Conservation (phyloP, 2,329 filamentous ascomycete species). For the Emmonsia crescens region DNA sequence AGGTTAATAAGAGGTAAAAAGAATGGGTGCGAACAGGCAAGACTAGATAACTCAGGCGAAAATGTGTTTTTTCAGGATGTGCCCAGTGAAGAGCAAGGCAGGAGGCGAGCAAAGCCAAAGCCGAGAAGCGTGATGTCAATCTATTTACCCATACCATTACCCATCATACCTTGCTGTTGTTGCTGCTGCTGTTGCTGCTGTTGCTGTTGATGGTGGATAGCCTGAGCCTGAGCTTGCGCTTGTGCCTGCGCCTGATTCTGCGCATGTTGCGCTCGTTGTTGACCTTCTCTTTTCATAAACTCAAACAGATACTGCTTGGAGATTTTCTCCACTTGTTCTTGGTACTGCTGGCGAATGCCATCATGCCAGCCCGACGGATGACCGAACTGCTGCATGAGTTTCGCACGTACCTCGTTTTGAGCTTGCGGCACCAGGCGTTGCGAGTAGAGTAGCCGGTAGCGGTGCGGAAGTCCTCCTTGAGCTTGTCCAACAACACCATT, state of each 20-base stretch:
- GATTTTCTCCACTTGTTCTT: constrained; percentile 25
- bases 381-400: constrained; percentile 29
- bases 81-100: constrained; percentile 6
- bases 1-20: neutral
- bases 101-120: constrained; percentile 5
- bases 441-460: constrained; percentile 28
- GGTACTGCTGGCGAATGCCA: constrained; percentile 28
- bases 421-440: constrained; percentile 23
- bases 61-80: neutral
- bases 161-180: constrained; percentile 33
- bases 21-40: neutral
- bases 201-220: constrained; percentile 25
- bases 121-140: neutral
- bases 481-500: constrained; percentile 23
- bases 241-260: constrained; percentile 12
- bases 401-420: constrained; percentile 28
- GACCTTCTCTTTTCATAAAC: constrained; percentile 29
- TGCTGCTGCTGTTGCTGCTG: constrained; percentile 28
- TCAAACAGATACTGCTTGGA: constrained; percentile 30
- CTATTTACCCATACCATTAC: constrained; percentile 30
- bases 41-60: neutral
- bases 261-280: constrained; percentile 21
- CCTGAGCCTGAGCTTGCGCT: constrained; percentile 16
- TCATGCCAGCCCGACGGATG: constrained; percentile 30
- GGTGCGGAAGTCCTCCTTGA: constrained; percentile 16